phyloP scores from a whole-genome alignment of 2,329 filamentous ascomycete species.

The Alternaria gansuensis region DNA sequence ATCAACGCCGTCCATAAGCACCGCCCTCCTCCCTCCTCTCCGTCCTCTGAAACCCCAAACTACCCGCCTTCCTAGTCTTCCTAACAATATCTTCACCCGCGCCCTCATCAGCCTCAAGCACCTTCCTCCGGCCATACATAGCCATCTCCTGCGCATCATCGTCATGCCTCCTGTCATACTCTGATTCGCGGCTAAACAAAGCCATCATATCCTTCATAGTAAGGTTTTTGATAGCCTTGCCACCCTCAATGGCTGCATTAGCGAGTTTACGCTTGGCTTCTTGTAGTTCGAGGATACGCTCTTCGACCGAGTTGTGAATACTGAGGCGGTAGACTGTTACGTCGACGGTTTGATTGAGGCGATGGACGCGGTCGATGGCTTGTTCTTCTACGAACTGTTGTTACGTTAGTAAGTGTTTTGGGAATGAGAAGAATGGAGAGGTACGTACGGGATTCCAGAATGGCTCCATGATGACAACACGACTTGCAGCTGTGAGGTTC shows the following conservation, averaged over 20 bases:
- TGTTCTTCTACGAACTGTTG: slow-evolving; percentile 92
- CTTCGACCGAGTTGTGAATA: slow-evolving; percentile 85
- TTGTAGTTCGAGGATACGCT: slow-evolving; percentile 92
- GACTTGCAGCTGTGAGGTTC: slow-evolving; percentile 90
- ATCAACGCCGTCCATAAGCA: slow-evolving; percentile 49
- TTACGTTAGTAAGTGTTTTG: neutral
- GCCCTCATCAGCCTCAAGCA: slow-evolving; percentile 33
- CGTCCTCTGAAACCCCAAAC: slow-evolving; percentile 33
- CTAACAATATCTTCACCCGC: slow-evolving; percentile 27
- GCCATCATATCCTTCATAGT: slow-evolving; percentile 93
- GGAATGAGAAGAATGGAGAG: neutral
- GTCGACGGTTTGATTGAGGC: slow-evolving; percentile 95
- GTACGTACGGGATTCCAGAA: slow-evolving; percentile 91
- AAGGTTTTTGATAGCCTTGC: slow-evolving; percentile 81
- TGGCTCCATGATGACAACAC: slow-evolving; percentile 93
- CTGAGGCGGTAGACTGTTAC: slow-evolving; percentile 96
- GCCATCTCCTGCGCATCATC: slow-evolving; percentile 47
- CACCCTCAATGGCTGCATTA: slow-evolving; percentile 88
- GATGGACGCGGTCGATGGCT: slow-evolving; percentile 96
- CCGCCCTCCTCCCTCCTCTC: slow-evolving; percentile 48
- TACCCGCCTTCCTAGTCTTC: slow-evolving; percentile 41
- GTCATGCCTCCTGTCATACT: slow-evolving; percentile 58
- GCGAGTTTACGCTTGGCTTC: slow-evolving; percentile 92
- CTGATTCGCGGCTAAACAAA: slow-evolving; percentile 79
- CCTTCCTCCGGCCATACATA: slow-evolving; percentile 49